Percentiles rank a stretch among this genome's conserved stretches.
Evolutionary conservation across 768 basidiomycete genomes (phyloP).

Genomic region (Phaeotremella fagi): DNA sequence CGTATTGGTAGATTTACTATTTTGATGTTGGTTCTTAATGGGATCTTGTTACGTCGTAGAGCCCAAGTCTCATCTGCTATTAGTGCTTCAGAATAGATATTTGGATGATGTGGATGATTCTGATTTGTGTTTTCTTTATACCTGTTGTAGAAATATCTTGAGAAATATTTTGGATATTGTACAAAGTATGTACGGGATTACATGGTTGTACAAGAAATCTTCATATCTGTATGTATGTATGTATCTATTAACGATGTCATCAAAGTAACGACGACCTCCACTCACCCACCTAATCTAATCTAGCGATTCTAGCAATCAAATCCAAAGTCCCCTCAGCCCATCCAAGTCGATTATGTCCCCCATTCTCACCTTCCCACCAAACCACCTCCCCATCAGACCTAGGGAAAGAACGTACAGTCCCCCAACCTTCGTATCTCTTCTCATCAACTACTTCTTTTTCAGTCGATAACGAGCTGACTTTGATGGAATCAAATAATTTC

Average conservation of each 20-base stretch:
- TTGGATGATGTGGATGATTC: no score
- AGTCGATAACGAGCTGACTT: not conserved
- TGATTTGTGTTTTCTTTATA: no score
- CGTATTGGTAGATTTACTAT: slow-evolving; percentile 17
- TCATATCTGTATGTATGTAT: no score
- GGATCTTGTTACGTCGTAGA: not conserved
- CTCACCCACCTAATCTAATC: not conserved
- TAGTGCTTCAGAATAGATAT: no score
- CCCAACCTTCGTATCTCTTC: slow-evolving; percentile 25
- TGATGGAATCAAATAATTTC: slow-evolving; percentile 62
- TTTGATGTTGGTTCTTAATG: slow-evolving; percentile 2
- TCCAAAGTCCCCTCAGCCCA: slow-evolving; percentile 41
- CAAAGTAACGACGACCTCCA: no score
- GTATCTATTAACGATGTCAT: no score
- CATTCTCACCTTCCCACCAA: slow-evolving; percentile 37
- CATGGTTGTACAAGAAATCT: no score
- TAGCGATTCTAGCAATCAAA: slow-evolving; percentile 29
- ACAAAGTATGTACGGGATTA: no score
- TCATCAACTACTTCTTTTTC: slow-evolving; percentile 4
- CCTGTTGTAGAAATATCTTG: no score
- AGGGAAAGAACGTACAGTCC: slow-evolving; percentile 15
- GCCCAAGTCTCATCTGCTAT: no score
- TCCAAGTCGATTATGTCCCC: slow-evolving; percentile 41
- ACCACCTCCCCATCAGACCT: slow-evolving; percentile 17
- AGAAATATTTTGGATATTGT: no score